Evolutionary conservation across 108 stramenopile species (phyloP).

Genomic region (Skeletonema costatum): DNA sequence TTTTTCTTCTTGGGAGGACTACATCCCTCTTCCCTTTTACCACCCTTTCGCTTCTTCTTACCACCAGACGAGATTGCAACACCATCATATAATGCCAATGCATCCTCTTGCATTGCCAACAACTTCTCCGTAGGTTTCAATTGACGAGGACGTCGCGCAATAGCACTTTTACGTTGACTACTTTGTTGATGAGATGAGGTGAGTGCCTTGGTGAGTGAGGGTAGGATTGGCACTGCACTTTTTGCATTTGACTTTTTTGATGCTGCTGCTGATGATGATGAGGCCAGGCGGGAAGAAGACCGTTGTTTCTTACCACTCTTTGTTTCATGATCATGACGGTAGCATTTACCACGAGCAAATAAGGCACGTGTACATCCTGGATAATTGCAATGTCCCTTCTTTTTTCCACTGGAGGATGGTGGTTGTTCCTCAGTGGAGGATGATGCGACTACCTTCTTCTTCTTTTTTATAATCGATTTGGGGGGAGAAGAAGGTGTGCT

Average conservation of each 20-base stretch:
- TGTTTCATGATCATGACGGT: background rate
- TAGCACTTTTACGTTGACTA: conserved; percentile 16
- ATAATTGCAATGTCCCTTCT: conserved; percentile 1
- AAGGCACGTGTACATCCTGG: background rate
- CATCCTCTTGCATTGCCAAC: conserved; percentile 7
- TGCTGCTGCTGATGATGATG: too few species aligned
- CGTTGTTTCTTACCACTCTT: background rate
- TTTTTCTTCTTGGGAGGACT: background rate
- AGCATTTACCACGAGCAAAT: background rate
- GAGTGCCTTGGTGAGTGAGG: background rate
- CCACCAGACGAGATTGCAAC: background rate
- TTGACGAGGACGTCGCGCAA: conserved; percentile 29
- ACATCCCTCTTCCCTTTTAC: background rate
- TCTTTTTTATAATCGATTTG: background rate
- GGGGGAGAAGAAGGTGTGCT: too few species aligned
- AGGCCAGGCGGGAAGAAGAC: too few species aligned
- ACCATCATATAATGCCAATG: background rate
- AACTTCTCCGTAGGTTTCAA: conserved; percentile 28
- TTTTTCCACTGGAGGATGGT: background rate
- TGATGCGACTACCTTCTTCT: background rate
- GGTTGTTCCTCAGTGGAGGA: background rate
- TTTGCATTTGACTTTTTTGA: background rate
- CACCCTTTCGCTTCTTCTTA: conserved; percentile 9
- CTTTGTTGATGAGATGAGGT: background rate
- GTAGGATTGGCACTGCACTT: background rate